Evolutionary conservation across 306 rosid species (phyloP).

Genomic region (barrel medic (Medicago truncatula)): DNA sequence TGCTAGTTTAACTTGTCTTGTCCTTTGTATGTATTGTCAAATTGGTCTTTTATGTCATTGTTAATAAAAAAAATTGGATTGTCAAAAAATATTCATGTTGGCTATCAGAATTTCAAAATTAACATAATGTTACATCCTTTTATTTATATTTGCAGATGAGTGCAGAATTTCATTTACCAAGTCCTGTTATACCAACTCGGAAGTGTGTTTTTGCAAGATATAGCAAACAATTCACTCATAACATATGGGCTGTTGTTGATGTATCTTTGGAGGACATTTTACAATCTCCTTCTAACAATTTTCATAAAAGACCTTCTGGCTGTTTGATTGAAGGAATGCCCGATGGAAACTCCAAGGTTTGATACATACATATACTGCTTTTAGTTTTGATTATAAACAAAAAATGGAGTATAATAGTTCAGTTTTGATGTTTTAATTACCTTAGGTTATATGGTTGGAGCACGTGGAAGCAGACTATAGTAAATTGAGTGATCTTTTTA

Average conservation of each 20-base stretch:
- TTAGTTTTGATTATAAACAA: background rate
- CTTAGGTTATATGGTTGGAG: slow-evolving; percentile 69
- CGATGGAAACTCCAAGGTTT: slow-evolving; percentile 54
- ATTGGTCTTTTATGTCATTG: too few relatives aligned
- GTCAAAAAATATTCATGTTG: background rate
- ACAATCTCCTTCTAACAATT: slow-evolving; percentile 42
- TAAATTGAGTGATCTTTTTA: slow-evolving; percentile 34
- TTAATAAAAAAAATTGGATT: too few relatives aligned
- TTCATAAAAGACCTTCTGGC: slow-evolving; percentile 63
- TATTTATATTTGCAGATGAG: slow-evolving; percentile 46
- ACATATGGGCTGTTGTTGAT: slow-evolving; percentile 67
- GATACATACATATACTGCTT: background rate
- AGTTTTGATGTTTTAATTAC: background rate
- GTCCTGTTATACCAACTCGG: slow-evolving; percentile 47
- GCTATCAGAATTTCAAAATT: background rate
- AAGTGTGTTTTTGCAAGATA: slow-evolving; percentile 63
- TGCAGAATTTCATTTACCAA: slow-evolving; percentile 56
- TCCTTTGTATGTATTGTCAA: background rate
- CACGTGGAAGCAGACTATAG: slow-evolving; percentile 57
- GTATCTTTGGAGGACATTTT: slow-evolving; percentile 58
- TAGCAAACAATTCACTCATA: slow-evolving; percentile 47
- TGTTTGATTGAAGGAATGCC: slow-evolving; percentile 57
- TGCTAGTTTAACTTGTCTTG: too few relatives aligned
- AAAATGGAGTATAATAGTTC: too few relatives aligned
- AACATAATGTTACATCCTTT: background rate